A percentile compares a stretch with the other conserved stretches of the same genome.
phyloP scores from a whole-genome alignment of 2,329 filamentous ascomycete species.

The Sphaerulina populicola region DNA sequence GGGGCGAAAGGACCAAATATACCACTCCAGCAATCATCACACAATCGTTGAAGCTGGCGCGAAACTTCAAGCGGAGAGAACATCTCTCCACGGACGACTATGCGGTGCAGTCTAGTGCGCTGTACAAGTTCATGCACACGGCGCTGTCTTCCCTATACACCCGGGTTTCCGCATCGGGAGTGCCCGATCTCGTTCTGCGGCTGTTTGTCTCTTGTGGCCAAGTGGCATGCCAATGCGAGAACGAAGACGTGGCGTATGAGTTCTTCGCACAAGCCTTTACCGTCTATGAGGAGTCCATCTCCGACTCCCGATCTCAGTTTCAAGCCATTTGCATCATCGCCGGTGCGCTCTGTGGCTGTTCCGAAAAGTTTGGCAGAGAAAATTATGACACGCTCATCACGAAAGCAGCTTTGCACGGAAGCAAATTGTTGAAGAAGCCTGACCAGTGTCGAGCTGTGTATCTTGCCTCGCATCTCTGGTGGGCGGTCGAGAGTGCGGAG shows the following conservation, averaged over 20 bases:
- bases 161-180: slow-evolving; percentile 61
- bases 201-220: slow-evolving; percentile 89
- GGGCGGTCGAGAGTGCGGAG: slow-evolving; percentile 81
- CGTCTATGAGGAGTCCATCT: slow-evolving; percentile 92
- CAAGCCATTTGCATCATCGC: slow-evolving; percentile 95
- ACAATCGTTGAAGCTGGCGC: slow-evolving; percentile 77
- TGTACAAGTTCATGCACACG: slow-evolving; percentile 94
- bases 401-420: slow-evolving; percentile 92
- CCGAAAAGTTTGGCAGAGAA: slow-evolving; percentile 78
- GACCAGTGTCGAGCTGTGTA: slow-evolving; percentile 97
- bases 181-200: slow-evolving; percentile 79
- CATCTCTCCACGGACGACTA: slow-evolving; percentile 73
- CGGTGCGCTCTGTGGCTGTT: slow-evolving; percentile 75
- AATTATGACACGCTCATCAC: slow-evolving; percentile 99
- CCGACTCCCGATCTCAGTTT: slow-evolving; percentile 93
- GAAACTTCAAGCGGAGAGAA: slow-evolving; percentile 80
- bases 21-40: slow-evolving; percentile 91
- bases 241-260: slow-evolving; percentile 94
- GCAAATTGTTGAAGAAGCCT: slow-evolving; percentile 93
- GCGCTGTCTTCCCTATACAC: slow-evolving; percentile 79
- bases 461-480: slow-evolving; percentile 93
- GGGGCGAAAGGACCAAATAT: slow-evolving; percentile 90
- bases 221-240: slow-evolving; percentile 80
- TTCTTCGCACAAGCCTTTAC: slow-evolving; percentile 98
- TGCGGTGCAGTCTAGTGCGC: slow-evolving; percentile 63